These are phyloP conservation scores for Eragrostis tef DNA, from an alignment of 202 grass and related monocot genomes.

Conservation along the genomic window DNA sequence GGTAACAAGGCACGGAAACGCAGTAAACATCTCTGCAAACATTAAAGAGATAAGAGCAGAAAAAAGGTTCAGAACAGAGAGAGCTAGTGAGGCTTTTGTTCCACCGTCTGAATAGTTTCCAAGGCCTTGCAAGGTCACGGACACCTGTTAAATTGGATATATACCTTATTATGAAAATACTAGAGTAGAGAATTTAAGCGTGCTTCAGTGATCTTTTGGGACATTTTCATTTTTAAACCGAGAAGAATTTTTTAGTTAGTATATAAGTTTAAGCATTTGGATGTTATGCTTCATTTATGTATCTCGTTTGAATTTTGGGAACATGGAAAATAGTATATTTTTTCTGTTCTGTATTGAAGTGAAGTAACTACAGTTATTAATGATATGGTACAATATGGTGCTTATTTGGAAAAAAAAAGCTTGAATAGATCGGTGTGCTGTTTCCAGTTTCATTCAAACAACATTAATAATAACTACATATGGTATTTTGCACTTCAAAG, in stretches of 20 bases:
- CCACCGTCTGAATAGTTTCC: background rate
- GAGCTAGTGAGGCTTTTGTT: slow-evolving; percentile 19
- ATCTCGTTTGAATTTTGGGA: background rate
- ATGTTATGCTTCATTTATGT: slow-evolving; percentile 6
- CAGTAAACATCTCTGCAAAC: slow-evolving; percentile 19
- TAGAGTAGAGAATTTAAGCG: background rate
- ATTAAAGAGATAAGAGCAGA: slow-evolving; percentile 25
- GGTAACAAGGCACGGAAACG: slow-evolving; percentile 38
- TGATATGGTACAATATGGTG: background rate
- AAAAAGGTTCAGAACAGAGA: slow-evolving; percentile 31
- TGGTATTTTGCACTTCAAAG: slow-evolving; percentile 13
- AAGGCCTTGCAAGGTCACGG: background rate
- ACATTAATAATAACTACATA: background rate
- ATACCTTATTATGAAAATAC: background rate
- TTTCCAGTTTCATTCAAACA: slow-evolving; percentile 11
- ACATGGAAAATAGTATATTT: background rate
- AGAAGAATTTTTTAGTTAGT: background rate
- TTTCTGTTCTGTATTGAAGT: slow-evolving; percentile 27
- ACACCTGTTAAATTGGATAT: background rate
- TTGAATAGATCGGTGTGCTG: background rate
- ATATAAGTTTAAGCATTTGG: background rate
- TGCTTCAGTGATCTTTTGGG: background rate
- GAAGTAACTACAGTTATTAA: background rate
- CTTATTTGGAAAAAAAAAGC: slow-evolving; percentile 24
- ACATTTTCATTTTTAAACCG: background rate